phyloP scores from a whole-genome alignment of 78 protist genomes.

The Blattamonas nauphoetae region DNA sequence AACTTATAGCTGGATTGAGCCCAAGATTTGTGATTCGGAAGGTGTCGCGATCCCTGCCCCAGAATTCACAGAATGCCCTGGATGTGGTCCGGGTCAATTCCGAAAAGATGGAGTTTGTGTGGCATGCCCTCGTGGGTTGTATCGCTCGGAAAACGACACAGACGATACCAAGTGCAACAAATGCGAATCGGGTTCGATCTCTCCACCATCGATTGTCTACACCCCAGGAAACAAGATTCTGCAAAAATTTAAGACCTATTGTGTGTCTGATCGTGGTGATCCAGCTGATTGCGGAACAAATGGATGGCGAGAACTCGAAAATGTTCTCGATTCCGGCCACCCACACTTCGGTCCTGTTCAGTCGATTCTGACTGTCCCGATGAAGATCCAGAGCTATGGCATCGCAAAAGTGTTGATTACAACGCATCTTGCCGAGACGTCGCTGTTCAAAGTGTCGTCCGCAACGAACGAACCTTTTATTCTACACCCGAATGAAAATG shows the following conservation, averaged over 20 bases:
- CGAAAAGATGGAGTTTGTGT: too few species aligned
- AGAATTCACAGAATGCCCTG: neutral
- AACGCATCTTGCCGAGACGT: neutral
- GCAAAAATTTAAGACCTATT: neutral
- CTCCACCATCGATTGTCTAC: neutral
- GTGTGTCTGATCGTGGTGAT: neutral
- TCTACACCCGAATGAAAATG: neutral
- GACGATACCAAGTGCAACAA: neutral
- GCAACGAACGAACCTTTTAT: neutral
- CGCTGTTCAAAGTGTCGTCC: neutral
- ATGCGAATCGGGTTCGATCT: neutral
- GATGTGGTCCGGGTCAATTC: too few species aligned
- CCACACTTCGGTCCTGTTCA: neutral
- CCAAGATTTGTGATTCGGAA: neutral
- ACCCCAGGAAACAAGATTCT: neutral
- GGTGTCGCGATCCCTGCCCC: neutral
- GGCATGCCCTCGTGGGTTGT: neutral
- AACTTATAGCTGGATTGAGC: neutral
- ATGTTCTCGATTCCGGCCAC: neutral
- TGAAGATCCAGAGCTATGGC: neutral
- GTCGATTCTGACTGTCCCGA: neutral
- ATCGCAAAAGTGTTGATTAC: neutral
- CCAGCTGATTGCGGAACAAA: neutral
- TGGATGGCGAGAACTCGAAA: neutral
- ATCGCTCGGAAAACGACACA: neutral